Evolutionary conservation across 306 rosid species (phyloP).

Genomic region (Urtica urens): DNA sequence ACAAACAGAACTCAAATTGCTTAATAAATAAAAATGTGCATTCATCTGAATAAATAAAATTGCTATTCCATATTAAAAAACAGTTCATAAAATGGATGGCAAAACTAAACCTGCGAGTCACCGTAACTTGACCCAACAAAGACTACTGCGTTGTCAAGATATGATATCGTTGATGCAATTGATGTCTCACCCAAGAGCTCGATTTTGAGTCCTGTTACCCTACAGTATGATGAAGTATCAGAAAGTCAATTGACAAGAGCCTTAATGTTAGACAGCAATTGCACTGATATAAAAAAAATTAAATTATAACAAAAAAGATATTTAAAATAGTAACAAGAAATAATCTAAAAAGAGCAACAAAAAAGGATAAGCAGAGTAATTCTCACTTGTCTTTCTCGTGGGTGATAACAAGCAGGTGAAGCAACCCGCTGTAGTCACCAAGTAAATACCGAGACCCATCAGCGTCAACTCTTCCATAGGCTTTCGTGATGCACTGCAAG

Average conservation of each 20-base stretch:
- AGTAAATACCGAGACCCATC: constrained; percentile 96
- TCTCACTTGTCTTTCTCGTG: constrained; percentile 91
- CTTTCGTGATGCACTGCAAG: constrained; percentile 68
- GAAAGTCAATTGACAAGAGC: neutral
- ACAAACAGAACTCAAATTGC: constrained; percentile 14
- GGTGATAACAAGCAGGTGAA: constrained; percentile 87
- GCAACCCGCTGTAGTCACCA: constrained; percentile 85
- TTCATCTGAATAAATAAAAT: neutral
- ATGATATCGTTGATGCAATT: constrained; percentile 84
- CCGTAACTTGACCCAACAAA: constrained; percentile 90
- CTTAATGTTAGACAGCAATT: neutral
- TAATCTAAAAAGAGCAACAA: neutral
- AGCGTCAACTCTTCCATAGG: constrained; percentile 93
- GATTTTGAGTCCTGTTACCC: constrained; percentile 94
- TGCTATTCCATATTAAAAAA: too few relatives aligned
- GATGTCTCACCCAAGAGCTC: constrained; percentile 98
- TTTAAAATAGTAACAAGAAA: neutral
- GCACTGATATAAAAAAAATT: neutral
- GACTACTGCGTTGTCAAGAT: constrained; percentile 89
- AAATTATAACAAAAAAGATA: neutral
- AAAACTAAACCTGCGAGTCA: constrained; percentile 70
- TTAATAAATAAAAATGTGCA: neutral
- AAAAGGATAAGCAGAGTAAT: constrained; percentile 6
- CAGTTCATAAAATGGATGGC: too few relatives aligned
- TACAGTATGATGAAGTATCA: constrained; percentile 20